A percentile compares a stretch with the other conserved stretches of the same genome.
phyloP scores from a whole-genome alignment of 1,284 basidiomycete genomes.

The Rhodotorula glutinis region DNA sequence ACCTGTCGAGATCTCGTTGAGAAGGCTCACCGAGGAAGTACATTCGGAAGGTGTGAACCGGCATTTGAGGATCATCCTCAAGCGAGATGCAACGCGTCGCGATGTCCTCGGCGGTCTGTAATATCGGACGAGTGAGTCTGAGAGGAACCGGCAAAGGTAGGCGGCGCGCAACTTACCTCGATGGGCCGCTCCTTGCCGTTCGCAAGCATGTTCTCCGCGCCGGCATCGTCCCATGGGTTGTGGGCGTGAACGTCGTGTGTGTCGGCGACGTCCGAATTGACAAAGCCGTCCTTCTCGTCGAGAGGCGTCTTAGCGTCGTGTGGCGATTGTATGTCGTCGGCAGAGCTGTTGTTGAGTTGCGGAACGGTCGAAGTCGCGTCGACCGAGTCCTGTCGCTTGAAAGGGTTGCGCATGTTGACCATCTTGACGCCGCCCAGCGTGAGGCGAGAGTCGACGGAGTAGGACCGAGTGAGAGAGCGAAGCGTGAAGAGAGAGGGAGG shows the following conservation, averaged over 20 bases:
- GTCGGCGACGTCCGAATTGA: not conserved
- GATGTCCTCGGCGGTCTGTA: slow-evolving; percentile 37
- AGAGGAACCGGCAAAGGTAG: no score
- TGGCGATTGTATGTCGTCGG: not conserved
- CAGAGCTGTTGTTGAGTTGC: slow-evolving; percentile 2
- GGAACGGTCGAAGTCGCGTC: slow-evolving; percentile 6
- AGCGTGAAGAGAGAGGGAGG: no score
- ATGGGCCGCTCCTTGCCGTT: slow-evolving; percentile 40
- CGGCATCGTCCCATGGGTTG: slow-evolving; percentile 12
- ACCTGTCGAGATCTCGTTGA: no score
- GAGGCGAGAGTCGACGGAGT: not conserved
- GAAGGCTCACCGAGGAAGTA: slow-evolving; percentile 29
- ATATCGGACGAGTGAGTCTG: no score
- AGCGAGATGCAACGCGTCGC: slow-evolving; percentile 38
- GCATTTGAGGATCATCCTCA: slow-evolving; percentile 36
- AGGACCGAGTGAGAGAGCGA: no score
- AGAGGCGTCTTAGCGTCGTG: slow-evolving; percentile 7
- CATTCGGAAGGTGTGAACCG: slow-evolving; percentile 35
- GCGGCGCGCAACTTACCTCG: slow-evolving; percentile 18
- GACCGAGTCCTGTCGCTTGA: slow-evolving; percentile 32
- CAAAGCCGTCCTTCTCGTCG: slow-evolving; percentile 24
- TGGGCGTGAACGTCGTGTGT: slow-evolving; percentile 1
- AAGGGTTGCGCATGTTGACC: slow-evolving; percentile 31
- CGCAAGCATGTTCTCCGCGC: slow-evolving; percentile 24
- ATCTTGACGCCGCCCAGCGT: slow-evolving; percentile 5